phyloP scores from a whole-genome alignment of 2,329 filamentous ascomycete genomes.

The Pezicula neosporulosa region DNA sequence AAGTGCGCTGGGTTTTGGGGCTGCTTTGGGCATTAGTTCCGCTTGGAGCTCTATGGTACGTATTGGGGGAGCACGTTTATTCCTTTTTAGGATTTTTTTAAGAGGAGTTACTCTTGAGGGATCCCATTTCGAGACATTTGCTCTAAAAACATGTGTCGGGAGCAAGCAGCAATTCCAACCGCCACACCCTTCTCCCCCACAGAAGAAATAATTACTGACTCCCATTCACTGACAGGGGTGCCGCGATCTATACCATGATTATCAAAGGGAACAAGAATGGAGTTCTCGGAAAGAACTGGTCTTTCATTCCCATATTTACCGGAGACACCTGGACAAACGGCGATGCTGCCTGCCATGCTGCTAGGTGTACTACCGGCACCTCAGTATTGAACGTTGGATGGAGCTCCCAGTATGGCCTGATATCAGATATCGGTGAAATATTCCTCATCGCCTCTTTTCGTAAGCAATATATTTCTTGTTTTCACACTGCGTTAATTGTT shows the following conservation, averaged over 20 bases:
- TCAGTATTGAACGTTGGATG: conserved; percentile 25
- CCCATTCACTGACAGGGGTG: too few species aligned
- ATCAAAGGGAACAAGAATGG: conserved; percentile 11
- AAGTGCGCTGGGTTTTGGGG: conserved; percentile 18
- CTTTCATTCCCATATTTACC: conserved; percentile 22
- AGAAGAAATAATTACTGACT: too few species aligned
- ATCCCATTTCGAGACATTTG: too few species aligned
- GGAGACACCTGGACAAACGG: conserved; percentile 4
- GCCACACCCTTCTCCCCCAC: too few species aligned
- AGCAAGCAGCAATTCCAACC: too few species aligned
- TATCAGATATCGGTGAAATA: conserved; percentile 20
- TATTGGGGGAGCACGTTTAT: too few species aligned
- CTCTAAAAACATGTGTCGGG: too few species aligned
- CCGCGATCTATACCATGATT: conserved; percentile 18
- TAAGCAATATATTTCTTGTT: too few species aligned
- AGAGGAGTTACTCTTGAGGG: too few species aligned
- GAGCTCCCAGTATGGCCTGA: conserved; percentile 14
- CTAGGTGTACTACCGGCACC: conserved; percentile 23
- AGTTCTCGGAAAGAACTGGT: conserved; percentile 23
- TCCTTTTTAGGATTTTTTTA: too few species aligned
- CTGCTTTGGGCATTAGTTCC: conserved; percentile 14
- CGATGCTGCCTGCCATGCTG: conserved; percentile 2
- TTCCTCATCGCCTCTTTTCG: conserved; percentile 25
- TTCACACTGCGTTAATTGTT: too few species aligned
- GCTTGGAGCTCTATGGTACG: too few species aligned